phyloP scores from a whole-genome alignment of 257 asterid genomes.

The Marsdenia floribunda region DNA sequence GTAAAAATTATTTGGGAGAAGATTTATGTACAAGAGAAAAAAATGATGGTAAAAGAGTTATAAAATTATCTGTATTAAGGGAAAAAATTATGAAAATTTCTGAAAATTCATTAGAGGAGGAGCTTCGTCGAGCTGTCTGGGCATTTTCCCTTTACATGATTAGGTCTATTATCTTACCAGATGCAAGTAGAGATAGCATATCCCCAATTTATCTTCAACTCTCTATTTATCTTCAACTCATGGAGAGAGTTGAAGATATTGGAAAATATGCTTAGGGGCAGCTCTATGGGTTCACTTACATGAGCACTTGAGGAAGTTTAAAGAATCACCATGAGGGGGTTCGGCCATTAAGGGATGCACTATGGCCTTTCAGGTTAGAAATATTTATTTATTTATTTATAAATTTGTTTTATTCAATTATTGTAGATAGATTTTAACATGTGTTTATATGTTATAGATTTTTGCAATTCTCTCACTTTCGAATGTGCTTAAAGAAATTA shows the following conservation, averaged over 20 bases:
- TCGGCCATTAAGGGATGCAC: neutral
- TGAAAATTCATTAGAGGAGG: neutral
- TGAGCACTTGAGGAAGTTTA: neutral
- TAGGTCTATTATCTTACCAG: neutral
- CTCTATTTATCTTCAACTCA: too few relatives aligned
- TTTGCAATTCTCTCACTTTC: neutral
- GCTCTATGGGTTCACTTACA: neutral
- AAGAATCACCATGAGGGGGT: neutral
- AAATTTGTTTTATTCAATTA: neutral
- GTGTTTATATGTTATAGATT: neutral
- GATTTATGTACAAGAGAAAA: neutral
- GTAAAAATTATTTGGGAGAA: neutral
- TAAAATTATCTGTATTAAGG: neutral
- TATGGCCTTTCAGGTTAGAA: neutral
- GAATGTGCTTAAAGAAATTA: too few relatives aligned
- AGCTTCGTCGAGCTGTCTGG: neutral
- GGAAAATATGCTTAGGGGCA: neutral
- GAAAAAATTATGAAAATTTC: too few relatives aligned
- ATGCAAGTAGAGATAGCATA: neutral
- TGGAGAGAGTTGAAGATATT: neutral
- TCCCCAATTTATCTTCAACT: neutral
- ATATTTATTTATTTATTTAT: too few relatives aligned
- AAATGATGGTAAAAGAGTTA: neutral
- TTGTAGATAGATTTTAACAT: too few relatives aligned
- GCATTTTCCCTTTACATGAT: neutral